Conservation (phyloP, 768 basidiomycete genomes). For the Suillus cothurnatus region DNA sequence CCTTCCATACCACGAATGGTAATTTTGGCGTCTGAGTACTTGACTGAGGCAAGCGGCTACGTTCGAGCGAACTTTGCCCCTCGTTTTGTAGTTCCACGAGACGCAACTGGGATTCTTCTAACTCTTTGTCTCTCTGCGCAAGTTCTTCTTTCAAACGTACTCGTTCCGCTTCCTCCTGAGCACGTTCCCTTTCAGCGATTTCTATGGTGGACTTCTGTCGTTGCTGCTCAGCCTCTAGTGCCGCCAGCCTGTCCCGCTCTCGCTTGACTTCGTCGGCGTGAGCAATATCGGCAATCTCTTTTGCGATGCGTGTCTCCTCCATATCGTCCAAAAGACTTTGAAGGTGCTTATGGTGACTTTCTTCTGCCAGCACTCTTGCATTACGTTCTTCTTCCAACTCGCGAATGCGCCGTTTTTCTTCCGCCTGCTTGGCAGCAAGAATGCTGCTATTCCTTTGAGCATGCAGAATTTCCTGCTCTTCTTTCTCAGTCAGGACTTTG, state of each 20-base stretch:
- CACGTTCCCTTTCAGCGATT: too few relatives aligned
- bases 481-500: slow-evolving; percentile 28
- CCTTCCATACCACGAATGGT: too few relatives aligned
- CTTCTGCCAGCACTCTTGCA: slow-evolving; percentile 27
- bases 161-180: too few relatives aligned
- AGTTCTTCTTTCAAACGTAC: too few relatives aligned
- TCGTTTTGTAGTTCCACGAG: too few relatives aligned
- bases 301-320: slow-evolving; percentile 26
- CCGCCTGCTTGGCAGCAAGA: slow-evolving; percentile 25
- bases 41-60: too few relatives aligned
- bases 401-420: slow-evolving; percentile 30
- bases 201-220: too few relatives aligned
- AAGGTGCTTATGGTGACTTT: slow-evolving; percentile 30
- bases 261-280: slow-evolving; percentile 26
- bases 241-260: slow-evolving; percentile 31
- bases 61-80: too few relatives aligned
- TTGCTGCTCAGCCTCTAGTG: slow-evolving; percentile 27
- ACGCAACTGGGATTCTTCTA: too few relatives aligned
- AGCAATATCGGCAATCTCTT: slow-evolving; percentile 19
- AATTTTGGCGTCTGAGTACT: too few relatives aligned
- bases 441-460: slow-evolving; percentile 31
- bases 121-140: too few relatives aligned
- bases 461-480: slow-evolving; percentile 29
- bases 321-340: slow-evolving; percentile 29
- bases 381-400: slow-evolving; percentile 34